Percentiles rank a stretch among this genome's conserved stretches.
Conservation (phyloP, 2,329 filamentous ascomycete species). For the Tolypocladium ophioglossoides region DNA sequence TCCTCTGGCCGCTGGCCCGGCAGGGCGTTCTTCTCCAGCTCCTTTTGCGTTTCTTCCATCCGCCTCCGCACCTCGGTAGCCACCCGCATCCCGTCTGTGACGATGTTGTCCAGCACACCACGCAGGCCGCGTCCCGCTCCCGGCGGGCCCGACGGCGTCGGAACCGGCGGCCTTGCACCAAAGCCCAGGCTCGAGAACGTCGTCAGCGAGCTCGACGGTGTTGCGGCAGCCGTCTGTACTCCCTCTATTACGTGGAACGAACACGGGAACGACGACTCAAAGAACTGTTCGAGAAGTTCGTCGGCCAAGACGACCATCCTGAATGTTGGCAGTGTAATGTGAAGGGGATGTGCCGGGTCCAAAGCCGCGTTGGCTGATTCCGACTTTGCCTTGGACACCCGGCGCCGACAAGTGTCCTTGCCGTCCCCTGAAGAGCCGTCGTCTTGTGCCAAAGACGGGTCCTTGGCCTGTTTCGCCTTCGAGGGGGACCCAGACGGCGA, state of each 20-base stretch:
- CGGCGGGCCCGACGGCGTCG: constrained; percentile 28
- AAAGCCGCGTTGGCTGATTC: constrained; percentile 81
- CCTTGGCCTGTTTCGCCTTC: constrained; percentile 30
- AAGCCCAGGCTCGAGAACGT: constrained; percentile 71
- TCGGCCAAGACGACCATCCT: constrained; percentile 97
- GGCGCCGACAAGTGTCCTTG: constrained; percentile 14
- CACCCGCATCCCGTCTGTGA: constrained; percentile 93
- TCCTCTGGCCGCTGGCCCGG: constrained; percentile 55
- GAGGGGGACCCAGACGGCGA: constrained; percentile 31
- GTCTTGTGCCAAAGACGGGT: constrained; percentile 23
- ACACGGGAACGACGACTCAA: constrained; percentile 87
- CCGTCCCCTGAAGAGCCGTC: constrained; percentile 6
- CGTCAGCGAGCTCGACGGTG: constrained; percentile 50
- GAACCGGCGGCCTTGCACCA: constrained; percentile 26
- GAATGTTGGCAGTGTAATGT: constrained; percentile 95
- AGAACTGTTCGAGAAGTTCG: constrained; percentile 91
- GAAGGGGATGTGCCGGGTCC: constrained; percentile 83
- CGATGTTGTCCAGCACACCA: constrained; percentile 93
- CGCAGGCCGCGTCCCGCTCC: constrained; percentile 63
- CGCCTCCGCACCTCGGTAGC: constrained; percentile 82
- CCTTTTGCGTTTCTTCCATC: constrained; percentile 92
- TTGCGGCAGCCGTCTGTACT: constrained; percentile 21
- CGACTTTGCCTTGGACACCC: constrained; percentile 53
- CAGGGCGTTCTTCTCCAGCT: constrained; percentile 76
- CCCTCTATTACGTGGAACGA: constrained; percentile 81